Conservation (phyloP, 2,329 filamentous ascomycete species). For the Bretziella fagacearum region DNA sequence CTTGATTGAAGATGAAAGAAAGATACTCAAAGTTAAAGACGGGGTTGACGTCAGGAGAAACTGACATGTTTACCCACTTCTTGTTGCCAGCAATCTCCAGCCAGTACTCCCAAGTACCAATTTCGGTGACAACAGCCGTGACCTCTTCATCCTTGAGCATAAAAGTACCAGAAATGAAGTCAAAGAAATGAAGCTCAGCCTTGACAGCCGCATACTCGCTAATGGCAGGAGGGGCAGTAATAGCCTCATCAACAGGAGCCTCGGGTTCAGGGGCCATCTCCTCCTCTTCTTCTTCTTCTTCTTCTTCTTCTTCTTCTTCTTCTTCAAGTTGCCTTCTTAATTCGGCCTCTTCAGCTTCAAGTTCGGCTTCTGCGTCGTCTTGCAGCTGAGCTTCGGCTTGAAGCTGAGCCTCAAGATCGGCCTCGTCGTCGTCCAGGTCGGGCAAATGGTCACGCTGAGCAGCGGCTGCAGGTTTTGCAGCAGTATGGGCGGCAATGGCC, state of each 20-base stretch:
- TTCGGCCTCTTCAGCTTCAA: slow-evolving; percentile 36
- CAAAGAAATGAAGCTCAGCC: slow-evolving; percentile 84
- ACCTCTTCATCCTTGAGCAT: slow-evolving; percentile 60
- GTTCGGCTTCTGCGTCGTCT: slow-evolving; percentile 19
- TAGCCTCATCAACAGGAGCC: background rate
- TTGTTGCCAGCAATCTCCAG: slow-evolving; percentile 65
- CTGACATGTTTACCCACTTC: slow-evolving; percentile 72
- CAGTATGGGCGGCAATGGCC: slow-evolving; percentile 30
- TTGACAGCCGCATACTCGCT: slow-evolving; percentile 59
- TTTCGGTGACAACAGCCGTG: slow-evolving; percentile 64
- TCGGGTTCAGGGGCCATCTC: slow-evolving; percentile 2
- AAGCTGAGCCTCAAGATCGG: slow-evolving; percentile 10
- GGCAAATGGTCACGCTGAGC: background rate
- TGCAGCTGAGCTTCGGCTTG: slow-evolving; percentile 10
- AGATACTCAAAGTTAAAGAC: slow-evolving; percentile 98
- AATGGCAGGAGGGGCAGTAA: slow-evolving; percentile 38
- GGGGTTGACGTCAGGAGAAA: slow-evolving; percentile 84
- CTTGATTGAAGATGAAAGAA: slow-evolving; percentile 99
- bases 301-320: background rate
- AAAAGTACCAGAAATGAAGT: slow-evolving; percentile 76
- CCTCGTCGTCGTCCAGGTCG: slow-evolving; percentile 12
- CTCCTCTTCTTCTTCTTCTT: background rate
- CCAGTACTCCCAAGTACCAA: slow-evolving; percentile 91
- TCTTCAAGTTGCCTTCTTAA: slow-evolving; percentile 3
- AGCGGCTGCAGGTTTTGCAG: background rate